These are phyloP conservation scores for Exophiala xenobiotica DNA, from an alignment of 2,329 filamentous ascomycete genomes.

Conservation along the genomic window DNA sequence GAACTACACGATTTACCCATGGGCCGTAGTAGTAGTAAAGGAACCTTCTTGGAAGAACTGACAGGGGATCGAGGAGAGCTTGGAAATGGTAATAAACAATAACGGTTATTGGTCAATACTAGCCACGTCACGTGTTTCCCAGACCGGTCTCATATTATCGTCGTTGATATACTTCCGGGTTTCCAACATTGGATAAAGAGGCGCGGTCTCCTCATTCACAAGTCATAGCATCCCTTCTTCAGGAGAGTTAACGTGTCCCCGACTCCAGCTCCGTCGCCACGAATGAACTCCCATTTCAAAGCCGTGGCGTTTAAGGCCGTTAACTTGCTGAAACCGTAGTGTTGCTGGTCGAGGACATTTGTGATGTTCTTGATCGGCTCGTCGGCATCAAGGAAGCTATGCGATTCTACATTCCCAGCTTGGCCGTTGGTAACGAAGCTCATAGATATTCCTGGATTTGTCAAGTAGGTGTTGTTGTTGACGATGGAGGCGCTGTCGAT, in stretches of 20 bases:
- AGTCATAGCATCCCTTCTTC: slow-evolving; percentile 29
- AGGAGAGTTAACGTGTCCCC: slow-evolving; percentile 42
- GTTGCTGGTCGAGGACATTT: slow-evolving; percentile 44
- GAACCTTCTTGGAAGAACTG: too few species aligned
- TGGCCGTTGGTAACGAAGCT: slow-evolving; percentile 55
- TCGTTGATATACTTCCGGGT: background rate
- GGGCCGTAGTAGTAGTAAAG: too few species aligned
- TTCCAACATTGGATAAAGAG: background rate
- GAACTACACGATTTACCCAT: too few species aligned
- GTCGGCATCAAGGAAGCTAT: slow-evolving; percentile 41
- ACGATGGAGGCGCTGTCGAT: slow-evolving; percentile 45
- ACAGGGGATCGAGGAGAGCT: too few species aligned
- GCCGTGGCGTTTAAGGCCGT: slow-evolving; percentile 43
- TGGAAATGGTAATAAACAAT: too few species aligned
- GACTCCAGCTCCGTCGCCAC: slow-evolving; percentile 40
- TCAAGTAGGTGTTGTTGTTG: slow-evolving; percentile 50
- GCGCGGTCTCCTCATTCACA: too few species aligned
- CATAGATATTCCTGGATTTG: slow-evolving; percentile 50
- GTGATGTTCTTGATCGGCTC: slow-evolving; percentile 44
- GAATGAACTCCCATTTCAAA: slow-evolving; percentile 49
- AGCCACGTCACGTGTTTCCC: too few species aligned
- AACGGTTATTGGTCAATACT: too few species aligned
- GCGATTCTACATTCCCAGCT: slow-evolving; percentile 54
- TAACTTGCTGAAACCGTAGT: slow-evolving; percentile 53
- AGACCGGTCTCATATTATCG: too few species aligned